A percentile compares a stretch with the other conserved stretches of the same genome.
These are phyloP conservation scores for Ceratocystis destructans DNA, from an alignment of 2,329 filamentous ascomycete genomes.

Conservation along the genomic window DNA sequence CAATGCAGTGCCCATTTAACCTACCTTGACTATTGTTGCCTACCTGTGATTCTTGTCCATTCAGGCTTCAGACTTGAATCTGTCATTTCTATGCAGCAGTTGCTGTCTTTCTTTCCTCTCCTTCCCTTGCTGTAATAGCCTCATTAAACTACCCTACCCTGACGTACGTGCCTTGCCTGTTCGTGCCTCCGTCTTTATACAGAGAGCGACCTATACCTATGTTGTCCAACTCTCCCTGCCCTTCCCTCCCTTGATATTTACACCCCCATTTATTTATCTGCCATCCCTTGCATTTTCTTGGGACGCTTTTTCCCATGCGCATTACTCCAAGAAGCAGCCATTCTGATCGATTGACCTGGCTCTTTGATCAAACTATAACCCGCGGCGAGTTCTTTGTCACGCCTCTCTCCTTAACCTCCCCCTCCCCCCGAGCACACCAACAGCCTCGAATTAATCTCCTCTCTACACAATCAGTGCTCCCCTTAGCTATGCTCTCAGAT, in stretches of 20 bases:
- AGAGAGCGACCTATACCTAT: no score
- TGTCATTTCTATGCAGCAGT: background rate
- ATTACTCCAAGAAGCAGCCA: conserved; percentile 2
- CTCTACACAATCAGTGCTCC: background rate
- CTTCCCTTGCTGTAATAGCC: background rate
- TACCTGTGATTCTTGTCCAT: background rate
- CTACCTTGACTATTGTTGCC: background rate
- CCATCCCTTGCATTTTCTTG: conserved; percentile 2
- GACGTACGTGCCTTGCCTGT: background rate
- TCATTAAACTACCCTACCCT: background rate
- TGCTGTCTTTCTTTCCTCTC: background rate
- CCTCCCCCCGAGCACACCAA: background rate
- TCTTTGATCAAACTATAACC: conserved; percentile 7
- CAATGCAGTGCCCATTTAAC: background rate
- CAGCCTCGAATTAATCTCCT: background rate
- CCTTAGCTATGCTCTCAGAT: conserved; percentile 3
- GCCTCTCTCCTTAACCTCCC: background rate
- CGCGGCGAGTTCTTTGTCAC: background rate
- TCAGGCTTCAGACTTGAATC: background rate
- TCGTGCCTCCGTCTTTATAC: background rate
- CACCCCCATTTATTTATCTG: background rate
- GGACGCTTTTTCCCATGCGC: background rate
- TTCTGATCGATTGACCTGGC: conserved; percentile 7
- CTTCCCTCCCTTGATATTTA: background rate
- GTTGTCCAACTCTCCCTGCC: no score